Conservation (phyloP, 768 basidiomycete species). For the Rhizopogon sp. region DNA sequence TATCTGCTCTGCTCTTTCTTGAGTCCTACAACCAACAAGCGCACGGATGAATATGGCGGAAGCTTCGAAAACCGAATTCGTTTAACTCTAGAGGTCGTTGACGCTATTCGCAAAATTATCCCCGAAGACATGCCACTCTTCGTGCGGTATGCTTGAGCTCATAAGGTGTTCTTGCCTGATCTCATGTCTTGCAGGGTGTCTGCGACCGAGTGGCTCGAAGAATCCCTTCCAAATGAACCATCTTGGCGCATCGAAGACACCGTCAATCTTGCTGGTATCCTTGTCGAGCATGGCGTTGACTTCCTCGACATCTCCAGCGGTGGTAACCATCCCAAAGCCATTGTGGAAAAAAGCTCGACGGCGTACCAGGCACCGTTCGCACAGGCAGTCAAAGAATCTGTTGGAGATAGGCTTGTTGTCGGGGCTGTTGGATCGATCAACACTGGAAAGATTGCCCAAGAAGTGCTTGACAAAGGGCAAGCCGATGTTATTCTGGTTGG, state of each 20-base stretch:
- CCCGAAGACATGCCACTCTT: slow-evolving; percentile 66
- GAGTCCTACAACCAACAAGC: slow-evolving; percentile 70
- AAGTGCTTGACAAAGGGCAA: slow-evolving; percentile 35
- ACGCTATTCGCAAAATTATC: slow-evolving; percentile 49
- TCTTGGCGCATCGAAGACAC: slow-evolving; percentile 72
- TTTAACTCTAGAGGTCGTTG: slow-evolving; percentile 54
- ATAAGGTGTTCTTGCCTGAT: neutral
- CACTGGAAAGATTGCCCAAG: slow-evolving; percentile 37
- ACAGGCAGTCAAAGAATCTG: slow-evolving; percentile 43
- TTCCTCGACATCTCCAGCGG: slow-evolving; percentile 68
- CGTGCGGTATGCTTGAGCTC: slow-evolving; percentile 39
- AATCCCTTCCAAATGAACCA: slow-evolving; percentile 48
- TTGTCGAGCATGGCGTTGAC: slow-evolving; percentile 67
- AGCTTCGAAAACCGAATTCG: slow-evolving; percentile 69
- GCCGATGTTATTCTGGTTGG: slow-evolving; percentile 47
- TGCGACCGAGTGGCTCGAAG: slow-evolving; percentile 71
- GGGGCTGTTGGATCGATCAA: slow-evolving; percentile 19
- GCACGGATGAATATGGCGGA: slow-evolving; percentile 71
- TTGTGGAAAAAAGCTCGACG: slow-evolving; percentile 3
- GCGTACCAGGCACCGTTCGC: slow-evolving; percentile 56
- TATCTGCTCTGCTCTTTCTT: slow-evolving; percentile 59
- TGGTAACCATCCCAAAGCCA: slow-evolving; percentile 45
- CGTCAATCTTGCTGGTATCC: slow-evolving; percentile 49
- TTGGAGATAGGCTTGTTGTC: slow-evolving; percentile 33
- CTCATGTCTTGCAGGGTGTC: slow-evolving; percentile 42